Conservation (phyloP, 805 yeast genomes). For the Wickerhamiella brachini region DNA sequence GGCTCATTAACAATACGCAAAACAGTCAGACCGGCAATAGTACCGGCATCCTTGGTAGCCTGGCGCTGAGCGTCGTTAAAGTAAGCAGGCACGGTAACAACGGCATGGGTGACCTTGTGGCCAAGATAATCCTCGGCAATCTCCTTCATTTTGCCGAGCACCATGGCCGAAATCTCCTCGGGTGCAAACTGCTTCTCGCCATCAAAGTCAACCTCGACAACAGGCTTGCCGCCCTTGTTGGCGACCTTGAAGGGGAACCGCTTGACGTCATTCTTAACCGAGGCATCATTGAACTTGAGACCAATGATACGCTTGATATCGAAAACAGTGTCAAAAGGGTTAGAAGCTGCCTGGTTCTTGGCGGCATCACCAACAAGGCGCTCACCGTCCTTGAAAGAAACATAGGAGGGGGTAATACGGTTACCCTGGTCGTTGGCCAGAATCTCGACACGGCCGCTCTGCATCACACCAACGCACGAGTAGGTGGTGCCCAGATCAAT, state of each 20-base stretch:
- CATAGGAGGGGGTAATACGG: conserved; percentile 92
- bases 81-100: conserved; percentile 86
- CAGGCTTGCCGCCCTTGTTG: conserved; percentile 69
- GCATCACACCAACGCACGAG: conserved; percentile 88
- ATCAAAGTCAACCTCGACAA: conserved; percentile 56
- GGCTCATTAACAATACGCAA: conserved; percentile 87
- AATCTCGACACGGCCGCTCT: conserved; percentile 78
- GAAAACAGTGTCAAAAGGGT: conserved; percentile 74
- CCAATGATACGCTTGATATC: conserved; percentile 91
- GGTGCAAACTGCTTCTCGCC: conserved; percentile 74
- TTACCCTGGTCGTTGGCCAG: conserved; percentile 94
- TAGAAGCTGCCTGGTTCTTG: conserved; percentile 85
- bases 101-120: conserved; percentile 72
- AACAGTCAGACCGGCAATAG: conserved; percentile 79
- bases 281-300: conserved; percentile 58
- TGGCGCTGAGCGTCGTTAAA: conserved; percentile 91
- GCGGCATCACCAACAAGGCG: conserved; percentile 94
- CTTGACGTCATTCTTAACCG: conserved; percentile 69
- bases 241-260: conserved; percentile 66
- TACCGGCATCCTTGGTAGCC: conserved; percentile 89
- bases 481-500: conserved; percentile 96
- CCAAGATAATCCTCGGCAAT: conserved; percentile 89
- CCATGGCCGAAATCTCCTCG: conserved; percentile 88
- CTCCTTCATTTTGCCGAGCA: conserved; percentile 79
- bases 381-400: conserved; percentile 84